These are phyloP conservation scores for Brassica carinata DNA, from an alignment of 345 rosid species.

Conservation along the genomic window DNA sequence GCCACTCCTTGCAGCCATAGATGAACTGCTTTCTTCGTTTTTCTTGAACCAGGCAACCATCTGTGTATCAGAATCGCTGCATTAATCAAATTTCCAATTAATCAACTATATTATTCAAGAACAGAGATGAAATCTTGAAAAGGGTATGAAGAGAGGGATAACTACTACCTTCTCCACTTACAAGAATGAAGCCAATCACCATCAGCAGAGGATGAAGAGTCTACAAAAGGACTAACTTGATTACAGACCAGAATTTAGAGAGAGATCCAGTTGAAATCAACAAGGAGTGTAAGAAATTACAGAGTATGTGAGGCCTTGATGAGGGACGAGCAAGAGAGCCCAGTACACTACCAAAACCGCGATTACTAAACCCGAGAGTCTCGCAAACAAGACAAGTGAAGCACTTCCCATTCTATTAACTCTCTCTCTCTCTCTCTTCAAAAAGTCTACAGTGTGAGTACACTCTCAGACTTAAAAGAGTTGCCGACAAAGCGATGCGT, in stretches of 20 bases:
- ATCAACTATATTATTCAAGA: neutral
- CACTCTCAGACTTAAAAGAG: neutral
- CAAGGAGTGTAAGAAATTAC: constrained; percentile 41
- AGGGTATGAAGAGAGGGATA: neutral
- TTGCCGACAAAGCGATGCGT: constrained; percentile 21
- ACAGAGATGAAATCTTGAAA: neutral
- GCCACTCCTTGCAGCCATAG: constrained; percentile 87
- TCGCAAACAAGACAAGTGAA: constrained; percentile 61
- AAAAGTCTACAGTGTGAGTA: neutral
- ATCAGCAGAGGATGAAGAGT: constrained; percentile 80
- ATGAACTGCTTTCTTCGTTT: constrained; percentile 80
- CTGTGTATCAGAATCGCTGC: constrained; percentile 86
- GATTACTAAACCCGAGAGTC: constrained; percentile 61
- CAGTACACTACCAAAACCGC: constrained; percentile 66
- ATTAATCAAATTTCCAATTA: constrained; percentile 2
- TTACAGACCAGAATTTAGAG: neutral
- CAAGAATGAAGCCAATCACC: constrained; percentile 93
- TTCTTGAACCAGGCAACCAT: constrained; percentile 93
- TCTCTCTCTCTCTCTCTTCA: constrained; percentile 22
- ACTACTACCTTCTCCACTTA: constrained; percentile 86
- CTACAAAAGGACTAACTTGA: constrained; percentile 24
- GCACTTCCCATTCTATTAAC: constrained; percentile 24
- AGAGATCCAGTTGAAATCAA: neutral
- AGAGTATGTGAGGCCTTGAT: constrained; percentile 61
- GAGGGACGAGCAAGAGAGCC: constrained; percentile 60